Percentiles rank a stretch among this genome's conserved stretches.
phyloP scores from a whole-genome alignment of 768 basidiomycete species.

The Pholiota conissans region DNA sequence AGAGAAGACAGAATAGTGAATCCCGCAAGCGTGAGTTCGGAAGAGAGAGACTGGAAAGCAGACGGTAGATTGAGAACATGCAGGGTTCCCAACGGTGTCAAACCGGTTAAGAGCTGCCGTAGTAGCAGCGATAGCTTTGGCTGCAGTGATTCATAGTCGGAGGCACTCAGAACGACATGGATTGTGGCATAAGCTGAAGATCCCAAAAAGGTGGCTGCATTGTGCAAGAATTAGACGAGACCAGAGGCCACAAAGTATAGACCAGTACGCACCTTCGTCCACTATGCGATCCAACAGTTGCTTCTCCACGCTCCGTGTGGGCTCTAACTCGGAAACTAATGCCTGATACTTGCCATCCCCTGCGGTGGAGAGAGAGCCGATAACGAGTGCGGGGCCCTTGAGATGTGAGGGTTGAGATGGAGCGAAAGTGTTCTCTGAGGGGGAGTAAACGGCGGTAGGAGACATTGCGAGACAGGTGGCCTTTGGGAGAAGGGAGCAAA shows the following conservation, averaged over 20 bases:
- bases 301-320: conserved; percentile 60
- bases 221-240: conserved; percentile 1
- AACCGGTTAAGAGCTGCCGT: conserved; percentile 55
- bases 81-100: conserved; percentile 69
- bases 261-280: conserved; percentile 64
- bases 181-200: conserved; percentile 61
- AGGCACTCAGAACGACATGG: conserved; percentile 61
- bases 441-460: conserved; percentile 53
- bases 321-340: conserved; percentile 60
- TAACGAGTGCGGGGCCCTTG: conserved; percentile 61
- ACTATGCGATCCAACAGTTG: conserved; percentile 83
- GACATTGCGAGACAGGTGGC: conserved; percentile 44
- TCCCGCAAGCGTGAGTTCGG: conserved; percentile 65
- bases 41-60: conserved; percentile 43
- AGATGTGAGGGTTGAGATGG: conserved; percentile 17
- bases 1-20: conserved; percentile 55
- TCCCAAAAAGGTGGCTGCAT: conserved; percentile 56
- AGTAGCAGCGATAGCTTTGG: conserved; percentile 58
- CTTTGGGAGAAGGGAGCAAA: conserved; percentile 6
- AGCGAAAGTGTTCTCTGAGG: conserved; percentile 20
- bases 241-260: not conserved
- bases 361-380: conserved; percentile 79
- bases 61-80: conserved; percentile 58
- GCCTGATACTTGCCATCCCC: conserved; percentile 79
- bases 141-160: conserved; percentile 60